Evolutionary conservation across 768 basidiomycete genomes (phyloP).

Genomic region (Pulveroboletus ravenelii): DNA sequence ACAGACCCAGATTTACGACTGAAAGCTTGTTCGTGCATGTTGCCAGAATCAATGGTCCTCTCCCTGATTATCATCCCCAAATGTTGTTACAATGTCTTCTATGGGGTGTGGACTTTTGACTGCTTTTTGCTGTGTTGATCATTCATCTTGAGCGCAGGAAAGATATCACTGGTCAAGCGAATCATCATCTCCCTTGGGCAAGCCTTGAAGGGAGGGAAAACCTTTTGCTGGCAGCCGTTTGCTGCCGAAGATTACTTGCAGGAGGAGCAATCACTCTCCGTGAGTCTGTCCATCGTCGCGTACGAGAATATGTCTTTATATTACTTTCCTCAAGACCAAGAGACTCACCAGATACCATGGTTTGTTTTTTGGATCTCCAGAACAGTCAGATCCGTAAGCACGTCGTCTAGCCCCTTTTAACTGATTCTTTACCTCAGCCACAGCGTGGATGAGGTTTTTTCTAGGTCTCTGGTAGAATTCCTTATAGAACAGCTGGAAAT

Average conservation of each 20-base stretch:
- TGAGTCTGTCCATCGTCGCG: constrained; percentile 7
- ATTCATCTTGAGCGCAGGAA: constrained; percentile 45
- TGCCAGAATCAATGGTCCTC: constrained; percentile 76
- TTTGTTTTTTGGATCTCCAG: constrained; percentile 48
- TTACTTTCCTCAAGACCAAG: constrained; percentile 8
- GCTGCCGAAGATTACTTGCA: constrained; percentile 45
- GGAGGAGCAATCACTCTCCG: constrained; percentile 18
- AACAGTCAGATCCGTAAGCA: constrained; percentile 44
- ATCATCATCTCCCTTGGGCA: constrained; percentile 67
- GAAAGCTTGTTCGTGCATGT: constrained; percentile 78
- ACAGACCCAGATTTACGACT: constrained; percentile 19
- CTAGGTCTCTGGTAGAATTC: constrained; percentile 51
- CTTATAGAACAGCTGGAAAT: constrained; percentile 64
- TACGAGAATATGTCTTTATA: not conserved
- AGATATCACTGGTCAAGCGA: constrained; percentile 78
- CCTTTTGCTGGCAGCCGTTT: constrained; percentile 43
- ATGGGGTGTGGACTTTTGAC: constrained; percentile 60
- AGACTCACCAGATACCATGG: constrained; percentile 39
- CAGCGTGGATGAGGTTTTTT: constrained; percentile 54
- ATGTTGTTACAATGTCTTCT: constrained; percentile 87
- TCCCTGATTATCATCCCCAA: constrained; percentile 91
- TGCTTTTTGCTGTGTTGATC: not conserved
- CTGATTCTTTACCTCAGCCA: not conserved
- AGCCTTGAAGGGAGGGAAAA: constrained; percentile 12
- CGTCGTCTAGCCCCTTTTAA: not conserved